A percentile compares a stretch with the other conserved stretches of the same genome.
Evolutionary conservation across 2,329 filamentous ascomycete genomes (phyloP).

Genomic region (Diplodia corticola): DNA sequence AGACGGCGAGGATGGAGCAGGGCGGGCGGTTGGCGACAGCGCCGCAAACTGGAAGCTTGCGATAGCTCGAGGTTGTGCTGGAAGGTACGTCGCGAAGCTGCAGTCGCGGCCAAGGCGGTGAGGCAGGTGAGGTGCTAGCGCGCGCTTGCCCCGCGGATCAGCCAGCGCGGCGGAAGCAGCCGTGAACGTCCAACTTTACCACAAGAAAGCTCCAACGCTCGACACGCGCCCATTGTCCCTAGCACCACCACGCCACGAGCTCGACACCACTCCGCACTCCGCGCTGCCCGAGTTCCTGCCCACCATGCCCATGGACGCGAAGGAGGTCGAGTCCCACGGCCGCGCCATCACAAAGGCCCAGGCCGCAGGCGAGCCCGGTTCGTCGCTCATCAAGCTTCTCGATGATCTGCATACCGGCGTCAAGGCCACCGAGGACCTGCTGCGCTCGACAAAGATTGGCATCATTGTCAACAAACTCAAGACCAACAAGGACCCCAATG

Average conservation of each 20-base stretch:
- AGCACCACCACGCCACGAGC: background rate
- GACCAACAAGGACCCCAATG: slow-evolving; percentile 70
- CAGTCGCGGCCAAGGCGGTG: background rate
- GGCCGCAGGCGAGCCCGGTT: slow-evolving; percentile 69
- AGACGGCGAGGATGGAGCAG: background rate
- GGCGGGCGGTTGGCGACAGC: background rate
- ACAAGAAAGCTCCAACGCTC: background rate
- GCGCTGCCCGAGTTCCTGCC: background rate
- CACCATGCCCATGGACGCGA: slow-evolving; percentile 66
- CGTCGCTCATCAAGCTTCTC: slow-evolving; percentile 72
- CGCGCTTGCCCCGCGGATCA: slow-evolving; percentile 22
- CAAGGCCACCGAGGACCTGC: slow-evolving; percentile 81
- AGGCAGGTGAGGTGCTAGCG: slow-evolving; percentile 9
- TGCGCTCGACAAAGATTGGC: slow-evolving; percentile 89
- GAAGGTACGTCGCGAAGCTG: background rate
- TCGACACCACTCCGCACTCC: background rate
- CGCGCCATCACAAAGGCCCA: slow-evolving; percentile 80
- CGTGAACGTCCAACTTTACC: slow-evolving; percentile 19
- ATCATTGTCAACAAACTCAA: slow-evolving; percentile 86
- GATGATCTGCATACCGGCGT: slow-evolving; percentile 78
- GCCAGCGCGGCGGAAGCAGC: slow-evolving; percentile 20
- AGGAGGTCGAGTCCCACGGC: slow-evolving; percentile 75
- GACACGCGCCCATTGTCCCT: background rate
- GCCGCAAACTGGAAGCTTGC: background rate
- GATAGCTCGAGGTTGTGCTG: background rate